These are phyloP conservation scores for Vanrija humicola DNA, from an alignment of 1,284 basidiomycete species.

Conservation along the genomic window DNA sequence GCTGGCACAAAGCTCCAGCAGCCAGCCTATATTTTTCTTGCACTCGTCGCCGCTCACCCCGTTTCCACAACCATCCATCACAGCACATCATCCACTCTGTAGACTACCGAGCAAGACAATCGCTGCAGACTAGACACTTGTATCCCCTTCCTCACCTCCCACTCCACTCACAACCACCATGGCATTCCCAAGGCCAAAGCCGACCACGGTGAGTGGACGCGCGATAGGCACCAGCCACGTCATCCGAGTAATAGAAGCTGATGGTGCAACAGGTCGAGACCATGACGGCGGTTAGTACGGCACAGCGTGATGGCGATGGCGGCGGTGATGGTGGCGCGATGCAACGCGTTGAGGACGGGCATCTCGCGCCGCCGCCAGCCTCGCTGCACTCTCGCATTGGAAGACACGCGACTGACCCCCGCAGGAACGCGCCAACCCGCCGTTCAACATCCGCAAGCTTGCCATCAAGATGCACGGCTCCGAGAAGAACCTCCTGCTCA, in stretches of 20 bases:
- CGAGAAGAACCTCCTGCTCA: constrained; percentile 42
- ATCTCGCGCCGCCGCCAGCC: neutral
- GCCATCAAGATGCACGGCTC: constrained; percentile 47
- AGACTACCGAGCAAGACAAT: neutral
- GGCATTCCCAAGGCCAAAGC: constrained; percentile 48
- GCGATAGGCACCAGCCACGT: neutral
- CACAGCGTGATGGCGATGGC: neutral
- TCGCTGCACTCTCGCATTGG: no score
- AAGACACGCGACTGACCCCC: neutral
- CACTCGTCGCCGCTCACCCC: neutral
- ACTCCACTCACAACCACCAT: constrained; percentile 18
- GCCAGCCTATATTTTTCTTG: no score
- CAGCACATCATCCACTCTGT: neutral
- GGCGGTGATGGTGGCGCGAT: no score
- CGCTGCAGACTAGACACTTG: no score
- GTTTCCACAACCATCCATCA: neutral
- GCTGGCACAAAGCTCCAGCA: no score
- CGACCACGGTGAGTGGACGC: constrained; percentile 39
- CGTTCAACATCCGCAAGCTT: constrained; percentile 52
- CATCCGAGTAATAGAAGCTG: neutral
- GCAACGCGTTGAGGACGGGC: neutral
- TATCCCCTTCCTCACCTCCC: neutral
- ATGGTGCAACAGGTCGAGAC: constrained; percentile 42
- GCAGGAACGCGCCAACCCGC: constrained; percentile 52
- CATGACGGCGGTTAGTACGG: constrained; percentile 38